Conservation (phyloP, 2,329 filamentous ascomycete genomes). For the Orbilia blumenaviensis region DNA sequence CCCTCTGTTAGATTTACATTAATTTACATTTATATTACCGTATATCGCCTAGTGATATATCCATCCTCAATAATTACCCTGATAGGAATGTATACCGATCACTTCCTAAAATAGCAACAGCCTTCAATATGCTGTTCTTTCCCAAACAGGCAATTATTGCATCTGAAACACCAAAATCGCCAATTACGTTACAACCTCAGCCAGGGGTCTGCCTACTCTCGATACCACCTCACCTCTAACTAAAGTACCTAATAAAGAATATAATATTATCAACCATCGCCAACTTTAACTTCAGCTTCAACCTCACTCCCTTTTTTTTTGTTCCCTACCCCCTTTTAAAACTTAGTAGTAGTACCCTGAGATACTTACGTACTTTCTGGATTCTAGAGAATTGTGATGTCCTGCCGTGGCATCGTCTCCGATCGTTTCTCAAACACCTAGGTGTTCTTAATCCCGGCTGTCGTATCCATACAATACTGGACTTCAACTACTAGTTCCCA, state of each 20-base stretch:
- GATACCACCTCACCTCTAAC: background rate
- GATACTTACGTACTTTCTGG: too few relatives aligned
- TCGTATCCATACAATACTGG: too few relatives aligned
- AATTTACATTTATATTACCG: too few relatives aligned
- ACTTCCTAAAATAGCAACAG: background rate
- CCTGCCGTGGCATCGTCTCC: too few relatives aligned
- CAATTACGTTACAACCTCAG: constrained; percentile 4
- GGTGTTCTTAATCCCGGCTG: too few relatives aligned
- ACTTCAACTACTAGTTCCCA: background rate
- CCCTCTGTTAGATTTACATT: too few relatives aligned
- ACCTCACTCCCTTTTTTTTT: background rate
- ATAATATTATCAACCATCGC: background rate
- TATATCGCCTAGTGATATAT: too few relatives aligned
- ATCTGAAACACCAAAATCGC: background rate
- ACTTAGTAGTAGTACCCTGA: too few relatives aligned
- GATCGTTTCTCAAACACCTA: too few relatives aligned
- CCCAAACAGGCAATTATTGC: background rate
- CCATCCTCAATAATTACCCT: background rate
- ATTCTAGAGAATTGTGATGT: background rate
- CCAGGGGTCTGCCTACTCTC: background rate
- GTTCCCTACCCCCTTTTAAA: too few relatives aligned
- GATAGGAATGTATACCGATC: background rate
- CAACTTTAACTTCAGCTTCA: background rate
- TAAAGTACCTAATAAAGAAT: too few relatives aligned
- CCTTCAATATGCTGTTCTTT: background rate